phyloP scores from a whole-genome alignment of 2,329 filamentous ascomycete genomes.

The Microsporum audouinii region DNA sequence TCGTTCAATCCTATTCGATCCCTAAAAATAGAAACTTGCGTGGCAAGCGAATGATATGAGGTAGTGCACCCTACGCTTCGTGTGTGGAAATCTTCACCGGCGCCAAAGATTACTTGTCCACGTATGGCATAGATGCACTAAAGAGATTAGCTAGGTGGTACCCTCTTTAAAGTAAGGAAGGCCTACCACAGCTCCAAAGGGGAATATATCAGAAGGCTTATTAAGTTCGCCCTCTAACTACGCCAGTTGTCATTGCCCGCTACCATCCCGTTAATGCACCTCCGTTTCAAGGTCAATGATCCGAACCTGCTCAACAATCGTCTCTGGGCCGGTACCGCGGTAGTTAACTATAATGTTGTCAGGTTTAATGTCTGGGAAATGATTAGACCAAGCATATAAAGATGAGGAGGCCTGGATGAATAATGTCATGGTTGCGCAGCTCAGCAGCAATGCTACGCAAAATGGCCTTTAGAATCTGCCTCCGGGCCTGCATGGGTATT shows the following conservation, averaged over 20 bases:
- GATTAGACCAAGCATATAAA: background rate
- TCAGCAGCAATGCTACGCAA: slow-evolving; percentile 15
- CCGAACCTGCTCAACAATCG: slow-evolving; percentile 18
- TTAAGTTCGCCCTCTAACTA: slow-evolving; percentile 22
- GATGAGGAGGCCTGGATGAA: background rate
- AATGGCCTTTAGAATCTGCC: slow-evolving; percentile 35
- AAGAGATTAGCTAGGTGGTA: slow-evolving; percentile 7
- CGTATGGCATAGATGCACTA: slow-evolving; percentile 39
- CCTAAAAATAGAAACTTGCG: slow-evolving; percentile 39
- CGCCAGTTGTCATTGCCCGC: slow-evolving; percentile 26
- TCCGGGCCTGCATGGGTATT: slow-evolving; percentile 29
- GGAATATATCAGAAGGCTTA: slow-evolving; percentile 25
- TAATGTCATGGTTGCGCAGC: background rate
- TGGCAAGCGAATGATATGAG: slow-evolving; percentile 30
- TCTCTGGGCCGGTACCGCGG: slow-evolving; percentile 13
- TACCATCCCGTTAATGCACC: slow-evolving; percentile 20
- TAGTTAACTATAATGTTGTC: slow-evolving; percentile 29
- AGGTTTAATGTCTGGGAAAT: slow-evolving; percentile 26
- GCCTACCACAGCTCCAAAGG: slow-evolving; percentile 24
- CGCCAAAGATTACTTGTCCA: slow-evolving; percentile 33
- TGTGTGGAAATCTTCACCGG: slow-evolving; percentile 25
- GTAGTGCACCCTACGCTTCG: slow-evolving; percentile 26
- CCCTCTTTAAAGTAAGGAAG: background rate
- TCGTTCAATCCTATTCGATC: slow-evolving; percentile 32
- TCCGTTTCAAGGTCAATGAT: slow-evolving; percentile 19